Evolutionary conservation across 1,284 basidiomycete species (phyloP), one percentile per base, ranked within the genome.

Genomic region (Cryptococcus maquisensis): DNA sequence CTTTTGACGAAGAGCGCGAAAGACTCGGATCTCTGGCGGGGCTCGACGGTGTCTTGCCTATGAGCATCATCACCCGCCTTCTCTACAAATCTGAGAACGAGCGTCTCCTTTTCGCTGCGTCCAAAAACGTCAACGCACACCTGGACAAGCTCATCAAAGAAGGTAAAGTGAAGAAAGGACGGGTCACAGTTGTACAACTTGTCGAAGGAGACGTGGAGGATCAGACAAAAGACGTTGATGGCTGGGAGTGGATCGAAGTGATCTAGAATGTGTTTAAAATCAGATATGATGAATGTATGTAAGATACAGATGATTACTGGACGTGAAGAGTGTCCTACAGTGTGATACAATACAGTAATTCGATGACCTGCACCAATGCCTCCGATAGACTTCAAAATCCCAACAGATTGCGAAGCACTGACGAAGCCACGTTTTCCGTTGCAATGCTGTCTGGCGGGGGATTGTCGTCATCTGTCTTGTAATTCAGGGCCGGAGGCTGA

Each of bases 61-160:
- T 72, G 20, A 50, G 58, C 10, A 56, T 71, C 12, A 50, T 74
- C 24, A 60, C 60, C 26, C 57, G 66, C 20, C 36, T 71, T 23
- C 50, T 74, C 2, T 74, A 74, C 61, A 55, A 64, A 49, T 65
- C 63, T 1, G 62, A 63, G 39, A 63, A 69, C 44, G 67, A 71
- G 49, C 60, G 54, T 16, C 45, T 71, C 32, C 60, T 72, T 47
- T 46, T 56, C 35, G 69, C 72, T 1, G 69, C 69, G 13, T 50
- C 57, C 12, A 62, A 61, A 43, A 59, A 61, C 3, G 54, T 65
- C 24, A 41, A 41, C 7, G 63, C 66, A 1, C 69, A 73, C 48
- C 49, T 75, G 23, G 58, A 54, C 44, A 72, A 75, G 50, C 60
- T 75, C 24, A 81, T 84, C 64, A 71, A 68, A 2, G 90, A 95